Conservation (phyloP, 768 basidiomycete genomes). For the Trametes cinnabarina region DNA sequence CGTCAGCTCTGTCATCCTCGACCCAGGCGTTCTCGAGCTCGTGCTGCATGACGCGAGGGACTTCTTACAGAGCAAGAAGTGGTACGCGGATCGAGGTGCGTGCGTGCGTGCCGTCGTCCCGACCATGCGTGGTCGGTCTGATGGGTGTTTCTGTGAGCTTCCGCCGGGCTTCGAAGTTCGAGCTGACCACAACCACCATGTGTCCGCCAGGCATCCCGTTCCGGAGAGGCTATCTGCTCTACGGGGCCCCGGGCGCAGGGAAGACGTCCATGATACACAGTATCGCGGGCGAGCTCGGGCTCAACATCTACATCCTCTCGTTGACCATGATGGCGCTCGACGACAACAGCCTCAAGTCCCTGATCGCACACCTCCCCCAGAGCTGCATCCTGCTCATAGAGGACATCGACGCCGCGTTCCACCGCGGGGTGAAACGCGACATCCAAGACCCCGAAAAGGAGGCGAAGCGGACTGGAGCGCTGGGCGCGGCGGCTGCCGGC, state of each 20-base stretch:
- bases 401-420: slow-evolving; percentile 80
- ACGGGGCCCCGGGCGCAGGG: slow-evolving; percentile 75
- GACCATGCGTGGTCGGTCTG: too few relatives aligned
- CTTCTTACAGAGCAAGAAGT: slow-evolving; percentile 63
- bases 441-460: slow-evolving; percentile 10
- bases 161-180: background rate
- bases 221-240: slow-evolving; percentile 74
- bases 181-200: background rate
- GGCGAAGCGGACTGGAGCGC: slow-evolving; percentile 31
- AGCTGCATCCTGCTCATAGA: slow-evolving; percentile 79
- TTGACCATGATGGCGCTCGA: slow-evolving; percentile 63
- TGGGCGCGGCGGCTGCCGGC: slow-evolving; percentile 1
- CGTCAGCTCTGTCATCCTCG: slow-evolving; percentile 64
- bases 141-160: too few relatives aligned
- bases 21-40: slow-evolving; percentile 63
- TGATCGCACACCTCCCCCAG: slow-evolving; percentile 64
- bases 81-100: slow-evolving; percentile 69
- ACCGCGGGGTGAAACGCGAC: slow-evolving; percentile 33
- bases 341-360: slow-evolving; percentile 53
- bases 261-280: slow-evolving; percentile 78
- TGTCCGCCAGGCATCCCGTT: slow-evolving; percentile 55
- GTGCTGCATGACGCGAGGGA: slow-evolving; percentile 68
- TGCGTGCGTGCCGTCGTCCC: background rate
- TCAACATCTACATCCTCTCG: slow-evolving; percentile 72
- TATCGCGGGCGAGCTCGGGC: slow-evolving; percentile 72